Evolutionary conservation across 2,329 filamentous ascomycete genomes (phyloP).

Genomic region (Apiospora kogelbergensis): DNA sequence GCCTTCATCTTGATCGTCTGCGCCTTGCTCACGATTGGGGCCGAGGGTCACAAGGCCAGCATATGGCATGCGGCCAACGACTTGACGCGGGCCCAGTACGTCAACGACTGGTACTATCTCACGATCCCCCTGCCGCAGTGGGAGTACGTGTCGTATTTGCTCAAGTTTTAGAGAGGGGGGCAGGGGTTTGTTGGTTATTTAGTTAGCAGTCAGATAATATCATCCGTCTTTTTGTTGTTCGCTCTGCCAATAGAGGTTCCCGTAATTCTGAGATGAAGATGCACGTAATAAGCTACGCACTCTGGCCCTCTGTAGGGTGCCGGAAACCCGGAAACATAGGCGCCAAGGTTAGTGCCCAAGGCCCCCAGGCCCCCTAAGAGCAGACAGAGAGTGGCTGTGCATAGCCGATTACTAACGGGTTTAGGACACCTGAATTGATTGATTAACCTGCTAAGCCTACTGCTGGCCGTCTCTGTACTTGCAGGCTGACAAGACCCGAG

Average conservation of each 20-base stretch:
- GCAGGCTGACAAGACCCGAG: not conserved
- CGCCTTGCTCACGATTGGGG: not conserved
- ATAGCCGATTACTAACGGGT: not conserved
- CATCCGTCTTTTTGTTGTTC: not conserved
- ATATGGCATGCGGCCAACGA: not conserved
- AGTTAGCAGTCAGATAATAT: not conserved
- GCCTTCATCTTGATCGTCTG: not conserved
- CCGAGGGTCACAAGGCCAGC: not conserved
- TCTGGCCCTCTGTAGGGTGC: not conserved
- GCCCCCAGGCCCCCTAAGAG: not conserved
- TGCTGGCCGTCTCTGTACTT: no score
- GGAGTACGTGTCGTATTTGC: not conserved
- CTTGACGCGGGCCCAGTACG: conserved; percentile 7
- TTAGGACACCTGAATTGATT: not conserved
- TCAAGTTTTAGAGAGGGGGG: not conserved
- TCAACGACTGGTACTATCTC: not conserved
- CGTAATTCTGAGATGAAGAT: not conserved
- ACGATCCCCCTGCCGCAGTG: not conserved
- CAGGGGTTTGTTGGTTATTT: no score
- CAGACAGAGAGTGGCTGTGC: not conserved
- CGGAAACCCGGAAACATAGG: not conserved
- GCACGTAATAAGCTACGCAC: not conserved
- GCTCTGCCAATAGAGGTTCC: not conserved
- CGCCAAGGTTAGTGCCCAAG: not conserved
- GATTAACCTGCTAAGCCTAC: no score